Base-by-base conservation (phyloP, 2,329 filamentous ascomycete genomes). In the Sporothrix pseudoabietina region DNA sequence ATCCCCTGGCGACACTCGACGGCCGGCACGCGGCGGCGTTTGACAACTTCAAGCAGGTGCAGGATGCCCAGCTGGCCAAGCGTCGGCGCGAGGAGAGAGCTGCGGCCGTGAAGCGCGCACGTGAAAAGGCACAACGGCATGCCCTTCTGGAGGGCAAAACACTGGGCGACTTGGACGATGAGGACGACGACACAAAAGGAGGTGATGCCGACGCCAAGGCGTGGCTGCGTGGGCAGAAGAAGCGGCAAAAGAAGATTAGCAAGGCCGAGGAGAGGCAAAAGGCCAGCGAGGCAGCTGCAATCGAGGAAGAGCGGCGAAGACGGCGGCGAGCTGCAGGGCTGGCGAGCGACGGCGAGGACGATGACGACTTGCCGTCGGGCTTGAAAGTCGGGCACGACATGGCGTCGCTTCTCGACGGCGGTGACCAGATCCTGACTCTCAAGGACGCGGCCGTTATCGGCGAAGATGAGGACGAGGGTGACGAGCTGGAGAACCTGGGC, bases 351-450 rank as follows among this genome's bases (percentile, higher is more conserved):
- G 26, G 81, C 95, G 78, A 97, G 98, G 81, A 94, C 93, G 0
- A 89, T 93, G 71, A 71, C 4, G 71, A 63, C 3, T 94, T 98
- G 79, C 85, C 98, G 68, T 92, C 94, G 0, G 96, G 95, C 52
- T 90, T 99, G 78, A 96, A 93, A 80, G 95, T 99, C 71, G 94
- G 91, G 4, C 96, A 99, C 80, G 94, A 97, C 80, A 82, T 94
- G 74, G 89, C 88, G 4, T 88, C 92, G 30, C 95, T 99, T 75
- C 90, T 93, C 32, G 93, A 94, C 71, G 91, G 89, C 22, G 90
- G 93, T 74, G 94, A 97, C 74, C 94, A 98, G 79, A 90, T 99
- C 44, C 85, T 99, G 71, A 98, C 95, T 0, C 87, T 99, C n/a
- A 98, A 97, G 79, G 96, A 99, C 82, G 89, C 92, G 0, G 93